Evolutionary conservation across 208 protist species (phyloP).

Genomic region (Wallacemonas sp.): DNA sequence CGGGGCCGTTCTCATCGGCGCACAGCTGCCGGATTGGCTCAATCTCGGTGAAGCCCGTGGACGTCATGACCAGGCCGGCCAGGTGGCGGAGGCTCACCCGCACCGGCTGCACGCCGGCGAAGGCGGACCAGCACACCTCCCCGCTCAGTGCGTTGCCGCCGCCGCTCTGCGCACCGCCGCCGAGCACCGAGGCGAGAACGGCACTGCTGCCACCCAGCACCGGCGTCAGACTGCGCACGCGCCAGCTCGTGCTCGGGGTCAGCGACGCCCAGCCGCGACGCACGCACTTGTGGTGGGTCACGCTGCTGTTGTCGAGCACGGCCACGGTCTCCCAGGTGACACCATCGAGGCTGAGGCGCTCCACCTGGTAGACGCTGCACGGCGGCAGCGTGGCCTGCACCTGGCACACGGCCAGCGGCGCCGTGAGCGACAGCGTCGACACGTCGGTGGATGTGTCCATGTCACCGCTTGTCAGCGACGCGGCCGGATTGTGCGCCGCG

Average conservation of each 20-base stretch:
- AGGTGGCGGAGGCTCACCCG: slow-evolving; percentile 30
- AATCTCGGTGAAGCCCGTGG: slow-evolving; percentile 48
- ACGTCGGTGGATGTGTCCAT: background rate
- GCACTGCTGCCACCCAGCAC: background rate
- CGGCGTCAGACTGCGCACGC: slow-evolving; percentile 37
- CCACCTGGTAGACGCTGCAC: slow-evolving; percentile 48
- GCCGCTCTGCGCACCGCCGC: too few relatives aligned
- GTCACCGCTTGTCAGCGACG: background rate
- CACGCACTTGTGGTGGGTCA: background rate
- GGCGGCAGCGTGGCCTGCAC: slow-evolving; percentile 55
- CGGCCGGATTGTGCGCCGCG: background rate
- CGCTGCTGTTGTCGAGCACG: slow-evolving; percentile 32
- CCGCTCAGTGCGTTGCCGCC: background rate
- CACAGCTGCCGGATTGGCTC: slow-evolving; percentile 25
- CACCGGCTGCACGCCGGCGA: slow-evolving; percentile 24
- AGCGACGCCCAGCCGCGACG: slow-evolving; percentile 39
- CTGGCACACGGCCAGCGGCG: slow-evolving; percentile 32
- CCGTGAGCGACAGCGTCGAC: slow-evolving; percentile 5
- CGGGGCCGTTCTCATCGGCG: background rate
- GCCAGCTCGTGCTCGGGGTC: slow-evolving; percentile 57
- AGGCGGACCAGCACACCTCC: slow-evolving; percentile 54
- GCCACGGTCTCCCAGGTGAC: slow-evolving; percentile 55
- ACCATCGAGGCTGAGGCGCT: slow-evolving; percentile 72
- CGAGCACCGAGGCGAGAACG: background rate
- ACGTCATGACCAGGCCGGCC: slow-evolving; percentile 29